Evolutionary conservation across 31 red algal species (phyloP), one percentile per base, ranked within the genome.

Genomic region (Asparagopsis taxiformis): DNA sequence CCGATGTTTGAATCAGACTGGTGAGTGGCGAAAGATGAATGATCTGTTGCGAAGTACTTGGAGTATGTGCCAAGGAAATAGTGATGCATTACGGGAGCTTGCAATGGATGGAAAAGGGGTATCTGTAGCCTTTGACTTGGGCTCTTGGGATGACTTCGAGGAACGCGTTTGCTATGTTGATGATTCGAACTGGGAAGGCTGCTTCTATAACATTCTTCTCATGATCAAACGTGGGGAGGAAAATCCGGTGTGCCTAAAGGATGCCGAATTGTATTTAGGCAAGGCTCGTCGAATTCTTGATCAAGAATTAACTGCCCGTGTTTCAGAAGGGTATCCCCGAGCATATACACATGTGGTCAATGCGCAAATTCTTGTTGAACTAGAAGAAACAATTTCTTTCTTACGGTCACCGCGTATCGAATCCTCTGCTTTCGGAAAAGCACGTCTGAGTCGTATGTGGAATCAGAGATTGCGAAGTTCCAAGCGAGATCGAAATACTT

Each of bases 271-370:
- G 0, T 62, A 61, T 33, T 52, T 99, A 2, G 43, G 57, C 23
- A 37, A 87, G n/a, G 83, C 87, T 35, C 70, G 91, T 17, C 44
- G 68, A 19, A 54, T 80, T 2, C 70, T 99, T 24, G 96, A 99
- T 72, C 46, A 85, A 0, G 87, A 89, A 17, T 50, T 99, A 2
- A 92, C 77, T 16, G 86, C 96, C 7, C 82, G 87, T 26, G 96
- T 91, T 22, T 84, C 76, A 16, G 91, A 99, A 68, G 96, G 89
- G 24, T 99, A 99, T 75, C 79, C 91, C 16, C 75, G 96, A 54
- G 96, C 96, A 29, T 99, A 99, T 66, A 53, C 51, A 24, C 74
- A 94, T 31, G 74, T 99, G 4, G 77, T 99, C 17, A 69, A 80
- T 29, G 87, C 91, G 5, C 88, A 99, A 68, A 62, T 82, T 50